These are phyloP conservation scores for Eutrema japonicum DNA, from an alignment of 345 rosid genomes.

Conservation along the genomic window DNA sequence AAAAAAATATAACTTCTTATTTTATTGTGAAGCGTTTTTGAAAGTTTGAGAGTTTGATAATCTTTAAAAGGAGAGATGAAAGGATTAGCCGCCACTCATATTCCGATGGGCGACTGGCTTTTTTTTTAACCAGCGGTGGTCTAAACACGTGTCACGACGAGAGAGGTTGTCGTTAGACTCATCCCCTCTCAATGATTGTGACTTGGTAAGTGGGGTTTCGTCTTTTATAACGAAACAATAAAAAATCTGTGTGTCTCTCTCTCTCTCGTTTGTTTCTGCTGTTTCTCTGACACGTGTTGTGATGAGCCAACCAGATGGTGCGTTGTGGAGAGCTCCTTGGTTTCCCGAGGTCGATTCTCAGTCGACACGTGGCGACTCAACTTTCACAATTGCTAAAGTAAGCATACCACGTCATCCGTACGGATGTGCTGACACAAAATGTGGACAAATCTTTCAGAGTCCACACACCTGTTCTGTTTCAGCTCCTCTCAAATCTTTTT, in stretches of 20 bases:
- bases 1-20: not conserved
- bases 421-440: constrained; percentile 1
- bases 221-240: not conserved
- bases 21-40: not conserved
- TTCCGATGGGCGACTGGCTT: constrained; percentile 36
- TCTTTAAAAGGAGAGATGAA: not conserved
- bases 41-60: constrained; percentile 19
- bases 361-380: constrained; percentile 31
- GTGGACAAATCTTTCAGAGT: not conserved
- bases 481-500: not conserved
- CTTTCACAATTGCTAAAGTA: not conserved
- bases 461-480: constrained; percentile 29
- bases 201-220: constrained; percentile 6
- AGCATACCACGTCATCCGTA: constrained; percentile 1
- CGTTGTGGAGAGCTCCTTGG: constrained; percentile 42
- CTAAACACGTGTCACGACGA: constrained; percentile 53
- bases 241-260: not conserved
- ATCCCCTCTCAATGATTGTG: constrained; percentile 35
- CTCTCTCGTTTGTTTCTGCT: not conserved
- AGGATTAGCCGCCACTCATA: constrained; percentile 35
- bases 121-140: constrained; percentile 31
- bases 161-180: constrained; percentile 43
- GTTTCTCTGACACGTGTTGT: constrained; percentile 42
- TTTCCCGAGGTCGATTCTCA: constrained; percentile 18
- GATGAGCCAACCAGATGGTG: constrained; percentile 29